A percentile compares a stretch with the other conserved stretches of the same genome.
Evolutionary conservation across 768 basidiomycete species (phyloP).

Genomic region (Lentinula boryana): DNA sequence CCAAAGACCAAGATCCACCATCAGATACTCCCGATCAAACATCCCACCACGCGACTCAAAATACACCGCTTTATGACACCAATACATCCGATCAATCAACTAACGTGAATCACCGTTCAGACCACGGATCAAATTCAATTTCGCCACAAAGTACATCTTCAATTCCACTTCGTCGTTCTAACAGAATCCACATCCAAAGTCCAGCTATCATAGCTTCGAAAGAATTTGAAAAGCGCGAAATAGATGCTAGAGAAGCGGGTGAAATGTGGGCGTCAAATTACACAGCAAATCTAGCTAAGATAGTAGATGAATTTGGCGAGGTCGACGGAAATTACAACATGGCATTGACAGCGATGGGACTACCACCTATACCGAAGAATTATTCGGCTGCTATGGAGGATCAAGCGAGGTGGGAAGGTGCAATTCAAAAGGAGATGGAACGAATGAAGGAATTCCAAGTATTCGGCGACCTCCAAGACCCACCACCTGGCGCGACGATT

Average conservation of each 20-base stretch:
- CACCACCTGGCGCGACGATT: neutral
- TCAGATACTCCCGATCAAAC: neutral
- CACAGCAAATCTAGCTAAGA: neutral
- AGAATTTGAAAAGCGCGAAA: too few relatives aligned
- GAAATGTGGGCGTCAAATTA: too few relatives aligned
- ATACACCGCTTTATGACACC: neutral
- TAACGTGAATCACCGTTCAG: neutral
- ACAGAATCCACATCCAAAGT: too few relatives aligned
- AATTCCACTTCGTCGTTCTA: too few relatives aligned
- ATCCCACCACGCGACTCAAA: neutral
- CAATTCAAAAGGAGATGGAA: neutral
- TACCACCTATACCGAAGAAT: neutral
- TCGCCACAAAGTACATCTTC: too few relatives aligned
- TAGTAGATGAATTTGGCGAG: neutral
- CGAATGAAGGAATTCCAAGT: neutral
- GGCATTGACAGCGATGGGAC: neutral
- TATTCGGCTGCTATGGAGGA: neutral
- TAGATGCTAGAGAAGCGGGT: too few relatives aligned
- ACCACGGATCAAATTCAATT: too few relatives aligned
- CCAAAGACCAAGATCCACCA: neutral
- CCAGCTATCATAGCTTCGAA: too few relatives aligned
- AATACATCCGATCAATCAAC: neutral
- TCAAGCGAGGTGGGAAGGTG: neutral
- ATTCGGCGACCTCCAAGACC: neutral
- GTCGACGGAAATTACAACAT: neutral